These are phyloP conservation scores for Xanthoconium stramineum DNA, from an alignment of 768 basidiomycete species.

Conservation along the genomic window DNA sequence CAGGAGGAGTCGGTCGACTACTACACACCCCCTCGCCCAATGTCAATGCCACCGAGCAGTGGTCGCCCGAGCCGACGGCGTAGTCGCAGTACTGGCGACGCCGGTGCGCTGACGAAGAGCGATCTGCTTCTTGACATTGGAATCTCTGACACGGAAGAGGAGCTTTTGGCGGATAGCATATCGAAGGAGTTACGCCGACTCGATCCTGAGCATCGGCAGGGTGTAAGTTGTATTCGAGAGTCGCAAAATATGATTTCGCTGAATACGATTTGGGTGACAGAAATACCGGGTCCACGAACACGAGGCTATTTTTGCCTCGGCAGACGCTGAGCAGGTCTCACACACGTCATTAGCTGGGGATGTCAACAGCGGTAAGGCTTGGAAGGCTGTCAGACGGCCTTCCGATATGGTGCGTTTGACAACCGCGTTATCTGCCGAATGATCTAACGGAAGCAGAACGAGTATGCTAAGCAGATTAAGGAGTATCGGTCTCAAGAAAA, in stretches of 20 bases:
- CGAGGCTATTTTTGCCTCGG: constrained; percentile 78
- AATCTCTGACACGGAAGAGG: constrained; percentile 43
- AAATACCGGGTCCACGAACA: constrained; percentile 83
- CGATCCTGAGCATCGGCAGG: constrained; percentile 33
- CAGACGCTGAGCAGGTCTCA: constrained; percentile 66
- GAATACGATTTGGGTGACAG: constrained; percentile 32
- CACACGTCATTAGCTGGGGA: constrained; percentile 78
- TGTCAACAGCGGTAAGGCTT: constrained; percentile 75
- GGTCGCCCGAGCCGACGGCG: constrained; percentile 58
- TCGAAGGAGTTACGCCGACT: constrained; percentile 67
- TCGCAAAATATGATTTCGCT: background rate
- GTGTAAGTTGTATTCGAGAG: constrained; percentile 18
- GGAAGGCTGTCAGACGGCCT: constrained; percentile 83
- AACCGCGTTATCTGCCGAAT: background rate
- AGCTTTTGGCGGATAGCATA: constrained; percentile 64
- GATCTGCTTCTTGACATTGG: constrained; percentile 37
- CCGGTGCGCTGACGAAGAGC: constrained; percentile 40
- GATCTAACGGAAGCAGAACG: constrained; percentile 57
- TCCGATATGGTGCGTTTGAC: constrained; percentile 81
- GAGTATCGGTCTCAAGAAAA: constrained; percentile 77
- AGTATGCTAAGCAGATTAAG: constrained; percentile 87
- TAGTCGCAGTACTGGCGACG: constrained; percentile 80
- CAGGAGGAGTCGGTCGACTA: constrained; percentile 40
- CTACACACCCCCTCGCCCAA: constrained; percentile 32
- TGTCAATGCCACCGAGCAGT: constrained; percentile 25